A percentile compares a stretch with the other conserved stretches of the same genome.
Conservation (phyloP, 805 yeast genomes). For the Candida hungchunana region DNA sequence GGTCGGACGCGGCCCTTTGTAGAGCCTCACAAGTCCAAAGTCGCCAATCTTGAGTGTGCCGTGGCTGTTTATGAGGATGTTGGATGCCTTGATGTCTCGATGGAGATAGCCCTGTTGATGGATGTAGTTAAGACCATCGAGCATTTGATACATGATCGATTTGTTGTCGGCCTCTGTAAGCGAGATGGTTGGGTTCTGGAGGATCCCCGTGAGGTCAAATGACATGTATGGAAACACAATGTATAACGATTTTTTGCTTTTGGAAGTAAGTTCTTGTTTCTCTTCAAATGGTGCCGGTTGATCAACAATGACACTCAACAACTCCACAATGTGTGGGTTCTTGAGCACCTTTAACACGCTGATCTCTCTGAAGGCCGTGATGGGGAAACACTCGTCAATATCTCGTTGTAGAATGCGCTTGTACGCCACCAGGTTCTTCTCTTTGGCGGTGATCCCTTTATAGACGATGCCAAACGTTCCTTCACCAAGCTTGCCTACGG, state of each 20-base stretch:
- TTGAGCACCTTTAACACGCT: slow-evolving; percentile 66
- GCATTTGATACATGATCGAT: slow-evolving; percentile 72
- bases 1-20: slow-evolving; percentile 58
- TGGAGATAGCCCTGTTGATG: slow-evolving; percentile 64
- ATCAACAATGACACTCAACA: slow-evolving; percentile 75
- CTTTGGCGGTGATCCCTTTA: slow-evolving; percentile 54
- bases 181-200: slow-evolving; percentile 69
- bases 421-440: slow-evolving; percentile 70
- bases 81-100: slow-evolving; percentile 96
- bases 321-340: slow-evolving; percentile 69
- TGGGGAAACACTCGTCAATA: slow-evolving; percentile 63
- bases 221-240: slow-evolving; percentile 93
- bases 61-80: slow-evolving; percentile 68
- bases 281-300: slow-evolving; percentile 19
- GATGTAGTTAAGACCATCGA: slow-evolving; percentile 76
- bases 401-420: slow-evolving; percentile 63
- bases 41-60: slow-evolving; percentile 91
- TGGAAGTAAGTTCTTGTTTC: slow-evolving; percentile 14
- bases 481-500: slow-evolving; percentile 54
- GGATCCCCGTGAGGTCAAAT: slow-evolving; percentile 83
- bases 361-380: slow-evolving; percentile 92
- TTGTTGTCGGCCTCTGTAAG: slow-evolving; percentile 70
- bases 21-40: slow-evolving; percentile 85
- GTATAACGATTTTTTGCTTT: slow-evolving; percentile 46
- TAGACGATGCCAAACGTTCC: slow-evolving; percentile 91